Percentiles rank a stretch among this genome's conserved stretches.
Evolutionary conservation across 176 grass and related monocot genomes (phyloP).

Genomic region (Eragrostis nindensis): DNA sequence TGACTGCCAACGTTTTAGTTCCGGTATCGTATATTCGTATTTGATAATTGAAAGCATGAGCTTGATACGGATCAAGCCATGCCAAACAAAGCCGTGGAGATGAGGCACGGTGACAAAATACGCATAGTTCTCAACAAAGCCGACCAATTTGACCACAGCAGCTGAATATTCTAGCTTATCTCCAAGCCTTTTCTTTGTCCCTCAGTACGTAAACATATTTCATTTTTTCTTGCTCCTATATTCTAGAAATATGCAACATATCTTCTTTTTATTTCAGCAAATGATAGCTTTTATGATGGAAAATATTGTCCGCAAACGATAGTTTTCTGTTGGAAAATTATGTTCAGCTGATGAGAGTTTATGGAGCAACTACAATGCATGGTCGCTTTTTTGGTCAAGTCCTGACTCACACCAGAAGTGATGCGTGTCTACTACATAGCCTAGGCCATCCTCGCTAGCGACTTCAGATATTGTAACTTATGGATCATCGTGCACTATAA

Average conservation of each 20-base stretch:
- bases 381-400: conserved; percentile 95
- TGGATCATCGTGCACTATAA: background rate
- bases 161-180: conserved; percentile 40
- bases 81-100: too few species aligned
- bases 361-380: conserved; percentile 83
- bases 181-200: conserved; percentile 16
- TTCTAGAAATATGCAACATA: background rate
- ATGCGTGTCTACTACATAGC: conserved; percentile 92
- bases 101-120: conserved; percentile 95
- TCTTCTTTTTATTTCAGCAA: background rate
- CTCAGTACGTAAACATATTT: conserved; percentile 20
- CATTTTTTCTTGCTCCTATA: conserved; percentile 9
- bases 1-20: too few species aligned
- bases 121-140: conserved; percentile 93
- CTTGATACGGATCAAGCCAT: too few species aligned
- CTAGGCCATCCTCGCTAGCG: conserved; percentile 38
- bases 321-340: conserved; percentile 11
- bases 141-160: conserved; percentile 97
- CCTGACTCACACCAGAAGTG: conserved; percentile 89
- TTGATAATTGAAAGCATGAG: conserved; percentile 92
- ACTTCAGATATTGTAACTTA: conserved; percentile 10
- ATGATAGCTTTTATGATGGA: too few species aligned
- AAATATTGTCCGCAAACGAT: too few species aligned
- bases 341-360: conserved; percentile 89
- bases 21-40: too few species aligned